These are phyloP conservation scores for Thermothielavioides terrestris DNA, from an alignment of 495 filamentous ascomycete genomes.

Conservation along the genomic window DNA sequence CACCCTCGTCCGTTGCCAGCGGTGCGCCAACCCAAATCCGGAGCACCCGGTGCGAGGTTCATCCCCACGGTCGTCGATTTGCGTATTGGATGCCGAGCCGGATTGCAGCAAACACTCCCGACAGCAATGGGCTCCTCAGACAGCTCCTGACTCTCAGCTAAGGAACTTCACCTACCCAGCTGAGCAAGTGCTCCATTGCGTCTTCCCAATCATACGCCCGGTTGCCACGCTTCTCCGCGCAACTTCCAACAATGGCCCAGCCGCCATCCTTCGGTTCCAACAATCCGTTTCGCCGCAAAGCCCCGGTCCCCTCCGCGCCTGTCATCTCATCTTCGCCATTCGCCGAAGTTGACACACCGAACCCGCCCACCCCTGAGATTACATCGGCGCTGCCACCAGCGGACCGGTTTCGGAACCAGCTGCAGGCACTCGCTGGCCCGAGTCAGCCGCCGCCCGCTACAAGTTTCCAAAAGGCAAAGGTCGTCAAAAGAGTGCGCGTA, in stretches of 20 bases:
- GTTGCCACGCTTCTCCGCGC: neutral
- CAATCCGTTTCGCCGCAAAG: constrained; percentile 41
- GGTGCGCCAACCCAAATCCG: neutral
- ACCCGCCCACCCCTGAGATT: constrained; percentile 9
- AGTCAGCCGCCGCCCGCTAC: constrained; percentile 26
- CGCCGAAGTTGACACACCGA: constrained; percentile 5
- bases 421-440: constrained; percentile 22
- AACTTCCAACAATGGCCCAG: constrained; percentile 21
- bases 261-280: constrained; percentile 33
- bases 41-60: neutral
- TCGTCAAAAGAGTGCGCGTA: constrained; percentile 47
- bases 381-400: constrained; percentile 19
- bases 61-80: neutral
- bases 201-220: neutral
- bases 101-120: neutral
- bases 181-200: neutral
- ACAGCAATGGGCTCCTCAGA: constrained; percentile 20
- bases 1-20: no score
- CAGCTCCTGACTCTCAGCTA: neutral
- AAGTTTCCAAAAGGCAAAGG: constrained; percentile 39
- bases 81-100: constrained; percentile 5
- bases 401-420: constrained; percentile 23
- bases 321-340: constrained; percentile 13
- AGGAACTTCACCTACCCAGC: no score
- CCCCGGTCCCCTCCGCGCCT: constrained; percentile 11